Evolutionary conservation across 176 grass and related monocot genomes (phyloP), one percentile per base, ranked within the genome.

Genomic region (Lolium multiflorum): DNA sequence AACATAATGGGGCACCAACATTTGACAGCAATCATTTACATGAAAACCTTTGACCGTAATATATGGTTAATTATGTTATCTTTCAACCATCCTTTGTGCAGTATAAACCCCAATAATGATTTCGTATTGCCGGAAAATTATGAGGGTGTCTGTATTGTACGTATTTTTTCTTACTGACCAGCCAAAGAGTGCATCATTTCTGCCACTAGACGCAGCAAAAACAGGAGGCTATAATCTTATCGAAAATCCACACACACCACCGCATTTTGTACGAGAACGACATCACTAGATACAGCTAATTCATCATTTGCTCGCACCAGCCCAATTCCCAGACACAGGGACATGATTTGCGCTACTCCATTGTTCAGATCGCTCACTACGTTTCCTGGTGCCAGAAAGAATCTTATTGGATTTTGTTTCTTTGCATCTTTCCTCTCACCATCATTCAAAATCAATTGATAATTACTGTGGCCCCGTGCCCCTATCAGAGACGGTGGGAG

Each of bases 1-100:
- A 70, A 83, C 61, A 25, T 78, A 24, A 62, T 82, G 35, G 69
- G 60, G 5, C 81, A 50, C 20, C 10, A 81, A 54, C 10, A 83
- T 41, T 50, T 50, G 62, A 24, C 7, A 17, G 38, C 7, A 15
- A 5, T 44, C 5, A 44, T 44, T 44, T 44, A 44, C 41, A 44
- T 7, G 41, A 44, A 44, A 44, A 44, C 41, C 41, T 44, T 44
- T 44, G 46, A 47, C 46, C 46, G 9, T 43, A 43, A 43, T 47
- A 8, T 44, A 47, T 47, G 46, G 1, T 52, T 52, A 5, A 52
- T 52, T 52, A 52, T 52, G 50, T 35, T 44, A 73, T 46, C 43
- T 62, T 74, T 50, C 2, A 5, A 66, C 60, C 79, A 68, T 48
- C 15, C n/a, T 17, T 26, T 14, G 62, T 48, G 15, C 56, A 37